These are phyloP conservation scores for Botrytis tulipae DNA, from an alignment of 2,329 filamentous ascomycete genomes.

Conservation along the genomic window DNA sequence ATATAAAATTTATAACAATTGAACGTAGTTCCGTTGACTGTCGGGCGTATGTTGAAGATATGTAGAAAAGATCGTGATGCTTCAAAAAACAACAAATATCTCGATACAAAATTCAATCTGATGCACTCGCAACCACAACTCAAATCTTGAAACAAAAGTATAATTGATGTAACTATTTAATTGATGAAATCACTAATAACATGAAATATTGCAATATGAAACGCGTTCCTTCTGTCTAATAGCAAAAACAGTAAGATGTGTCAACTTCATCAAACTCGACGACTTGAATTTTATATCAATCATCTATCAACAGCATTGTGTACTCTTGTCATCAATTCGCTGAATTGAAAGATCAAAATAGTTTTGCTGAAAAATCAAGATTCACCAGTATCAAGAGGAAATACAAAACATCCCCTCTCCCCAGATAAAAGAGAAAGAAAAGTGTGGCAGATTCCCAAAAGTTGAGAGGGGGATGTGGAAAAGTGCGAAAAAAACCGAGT, in stretches of 20 bases:
- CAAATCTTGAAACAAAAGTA: background rate
- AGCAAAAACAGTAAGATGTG: background rate
- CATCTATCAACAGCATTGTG: background rate
- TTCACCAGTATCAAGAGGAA: background rate
- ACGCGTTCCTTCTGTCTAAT: background rate
- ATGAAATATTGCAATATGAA: background rate
- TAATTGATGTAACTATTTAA: background rate
- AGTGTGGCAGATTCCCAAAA: background rate
- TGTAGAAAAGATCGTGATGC: constrained; percentile 16
- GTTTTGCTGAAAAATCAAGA: background rate
- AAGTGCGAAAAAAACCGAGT: constrained; percentile 8
- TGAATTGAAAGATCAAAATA: background rate
- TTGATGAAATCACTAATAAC: constrained; percentile 2
- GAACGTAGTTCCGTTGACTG: background rate
- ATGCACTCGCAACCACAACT: constrained; percentile 19
- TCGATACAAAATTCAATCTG: background rate
- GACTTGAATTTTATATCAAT: constrained; percentile 1
- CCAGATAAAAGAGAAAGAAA: background rate
- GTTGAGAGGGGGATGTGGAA: constrained; percentile 2
- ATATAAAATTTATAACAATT: constrained; percentile 7
- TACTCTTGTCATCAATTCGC: background rate
- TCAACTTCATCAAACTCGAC: constrained; percentile 10
- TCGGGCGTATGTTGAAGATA: background rate
- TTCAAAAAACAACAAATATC: constrained; percentile 12
- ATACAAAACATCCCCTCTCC: background rate